These are phyloP conservation scores for Castanopsis chinensis DNA, from an alignment of 306 rosid genomes.

Conservation along the genomic window DNA sequence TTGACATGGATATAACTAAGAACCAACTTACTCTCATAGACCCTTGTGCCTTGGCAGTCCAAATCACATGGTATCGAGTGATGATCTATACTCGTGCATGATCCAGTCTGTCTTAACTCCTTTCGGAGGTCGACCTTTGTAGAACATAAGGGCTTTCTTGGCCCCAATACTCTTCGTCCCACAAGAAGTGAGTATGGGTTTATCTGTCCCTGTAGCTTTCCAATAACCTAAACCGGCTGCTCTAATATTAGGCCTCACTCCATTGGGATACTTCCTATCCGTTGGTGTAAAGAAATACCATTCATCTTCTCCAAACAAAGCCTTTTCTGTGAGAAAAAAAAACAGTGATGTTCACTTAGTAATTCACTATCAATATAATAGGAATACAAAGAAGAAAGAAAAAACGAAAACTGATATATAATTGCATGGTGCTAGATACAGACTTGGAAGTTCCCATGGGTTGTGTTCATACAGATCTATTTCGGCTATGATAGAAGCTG, in stretches of 20 bases:
- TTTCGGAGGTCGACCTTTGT: conserved; percentile 69
- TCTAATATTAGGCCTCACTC: conserved; percentile 72
- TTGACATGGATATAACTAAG: background rate
- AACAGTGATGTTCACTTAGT: background rate
- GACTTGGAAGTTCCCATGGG: conserved; percentile 76
- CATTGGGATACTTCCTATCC: conserved; percentile 80
- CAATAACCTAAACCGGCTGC: conserved; percentile 76
- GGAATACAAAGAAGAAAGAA: background rate
- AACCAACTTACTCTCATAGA: conserved; percentile 68
- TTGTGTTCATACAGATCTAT: conserved; percentile 63
- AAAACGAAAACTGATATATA: background rate
- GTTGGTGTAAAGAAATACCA: conserved; percentile 81
- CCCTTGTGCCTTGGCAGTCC: conserved; percentile 36
- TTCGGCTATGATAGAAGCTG: conserved; percentile 66
- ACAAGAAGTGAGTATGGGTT: conserved; percentile 53
- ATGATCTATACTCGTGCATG: conserved; percentile 71
- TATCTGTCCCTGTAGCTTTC: conserved; percentile 84
- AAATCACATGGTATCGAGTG: conserved; percentile 50
- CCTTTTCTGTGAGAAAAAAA: conserved; percentile 29
- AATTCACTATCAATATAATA: background rate
- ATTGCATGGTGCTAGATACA: background rate
- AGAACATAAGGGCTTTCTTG: conserved; percentile 76
- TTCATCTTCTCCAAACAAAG: conserved; percentile 68
- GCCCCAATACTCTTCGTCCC: conserved; percentile 65
- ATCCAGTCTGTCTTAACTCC: conserved; percentile 76